A percentile compares a stretch with the other conserved stretches of the same genome.
Conservation (phyloP, 495 filamentous ascomycete genomes). For the Neurospora cerealis region DNA sequence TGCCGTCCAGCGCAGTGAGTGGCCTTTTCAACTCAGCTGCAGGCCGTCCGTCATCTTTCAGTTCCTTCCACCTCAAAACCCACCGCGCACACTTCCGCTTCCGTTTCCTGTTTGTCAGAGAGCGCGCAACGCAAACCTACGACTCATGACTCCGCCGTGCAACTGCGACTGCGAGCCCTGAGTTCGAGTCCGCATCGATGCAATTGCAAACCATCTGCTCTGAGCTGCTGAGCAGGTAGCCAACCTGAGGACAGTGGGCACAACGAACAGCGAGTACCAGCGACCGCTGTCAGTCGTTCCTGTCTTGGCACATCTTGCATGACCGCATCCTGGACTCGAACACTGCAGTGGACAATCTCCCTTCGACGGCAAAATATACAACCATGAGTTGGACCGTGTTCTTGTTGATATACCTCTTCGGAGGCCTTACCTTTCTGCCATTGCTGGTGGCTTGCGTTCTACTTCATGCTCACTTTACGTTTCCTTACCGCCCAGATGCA, state of each 20-base stretch:
- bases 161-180: not conserved
- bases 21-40: not conserved
- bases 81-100: not conserved
- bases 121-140: not conserved
- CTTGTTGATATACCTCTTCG: conserved; percentile 70
- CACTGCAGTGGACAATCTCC: not conserved
- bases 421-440: conserved; percentile 85
- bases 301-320: not conserved
- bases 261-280: not conserved
- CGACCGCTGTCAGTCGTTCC: not conserved
- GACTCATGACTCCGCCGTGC: not conserved
- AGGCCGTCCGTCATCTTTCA: not conserved
- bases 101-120: not conserved
- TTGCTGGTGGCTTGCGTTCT: conserved; percentile 55
- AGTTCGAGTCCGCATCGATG: conserved; percentile 14
- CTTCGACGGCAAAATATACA: conserved; percentile 1
- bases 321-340: not conserved
- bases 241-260: conserved; percentile 1
- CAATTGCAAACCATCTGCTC: conserved; percentile 5
- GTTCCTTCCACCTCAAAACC: not conserved
- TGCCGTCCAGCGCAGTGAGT: not conserved
- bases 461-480: conserved; percentile 57
- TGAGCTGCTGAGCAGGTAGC: conserved; percentile 20
- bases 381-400: conserved; percentile 65
- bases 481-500: conserved; percentile 42